Conservation (phyloP, 257 asterid species). For the Lycium barbarum region DNA sequence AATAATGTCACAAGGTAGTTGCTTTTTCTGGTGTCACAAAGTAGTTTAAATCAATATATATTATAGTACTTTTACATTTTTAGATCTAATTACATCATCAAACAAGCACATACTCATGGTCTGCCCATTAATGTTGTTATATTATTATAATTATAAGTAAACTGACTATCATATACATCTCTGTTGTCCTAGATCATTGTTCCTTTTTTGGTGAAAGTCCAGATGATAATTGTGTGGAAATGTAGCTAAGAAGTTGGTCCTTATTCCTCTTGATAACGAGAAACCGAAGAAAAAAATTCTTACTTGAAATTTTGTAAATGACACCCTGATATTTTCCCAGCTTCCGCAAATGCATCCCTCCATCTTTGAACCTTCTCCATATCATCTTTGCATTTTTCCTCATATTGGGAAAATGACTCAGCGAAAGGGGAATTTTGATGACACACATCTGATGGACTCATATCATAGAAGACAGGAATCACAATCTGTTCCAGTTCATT, state of each 20-base stretch:
- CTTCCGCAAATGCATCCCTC: neutral
- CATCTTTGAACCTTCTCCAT: constrained; percentile 13
- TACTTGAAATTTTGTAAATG: neutral
- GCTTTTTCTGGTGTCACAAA: no score
- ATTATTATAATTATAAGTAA: neutral
- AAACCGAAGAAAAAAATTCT: neutral
- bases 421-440: constrained; percentile 9
- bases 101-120: neutral
- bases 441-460: neutral
- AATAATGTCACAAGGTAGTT: neutral
- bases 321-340: neutral
- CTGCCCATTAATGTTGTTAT: neutral
- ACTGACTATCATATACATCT: neutral
- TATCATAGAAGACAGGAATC: neutral
- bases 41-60: neutral
- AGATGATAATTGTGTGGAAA: neutral
- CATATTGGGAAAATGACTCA: neutral
- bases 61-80: neutral
- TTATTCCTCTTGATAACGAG: neutral
- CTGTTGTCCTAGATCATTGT: neutral
- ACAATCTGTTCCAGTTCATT: no score
- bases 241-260: neutral
- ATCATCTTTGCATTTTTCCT: neutral
- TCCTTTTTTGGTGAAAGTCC: neutral
- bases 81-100: neutral